Evolutionary conservation across 2,329 filamentous ascomycete species (phyloP).

Genomic region (Aureobasidium mangrovei): DNA sequence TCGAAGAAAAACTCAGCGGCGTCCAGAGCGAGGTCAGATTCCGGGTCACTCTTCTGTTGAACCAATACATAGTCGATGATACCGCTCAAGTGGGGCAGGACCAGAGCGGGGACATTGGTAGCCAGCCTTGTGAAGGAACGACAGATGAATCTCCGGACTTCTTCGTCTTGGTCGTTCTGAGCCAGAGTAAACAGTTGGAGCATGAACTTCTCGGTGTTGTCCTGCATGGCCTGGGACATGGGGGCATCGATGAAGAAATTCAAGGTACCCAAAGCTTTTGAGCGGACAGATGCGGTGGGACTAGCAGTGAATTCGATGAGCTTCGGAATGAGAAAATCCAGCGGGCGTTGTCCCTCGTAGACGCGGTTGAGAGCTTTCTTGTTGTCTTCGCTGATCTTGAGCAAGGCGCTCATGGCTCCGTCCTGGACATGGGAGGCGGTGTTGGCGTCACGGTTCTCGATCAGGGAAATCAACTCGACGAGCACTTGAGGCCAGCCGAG

Average conservation of each 20-base stretch:
- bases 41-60: constrained; percentile 73
- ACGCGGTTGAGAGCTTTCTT: constrained; percentile 76
- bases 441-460: constrained; percentile 63
- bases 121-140: constrained; percentile 87
- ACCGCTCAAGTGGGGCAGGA: constrained; percentile 76
- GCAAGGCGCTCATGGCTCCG: constrained; percentile 83
- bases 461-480: constrained; percentile 68
- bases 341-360: constrained; percentile 77
- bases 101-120: constrained; percentile 81
- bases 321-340: constrained; percentile 83
- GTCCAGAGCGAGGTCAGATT: constrained; percentile 84
- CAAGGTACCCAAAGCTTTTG: constrained; percentile 71
- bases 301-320: constrained; percentile 79
- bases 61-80: constrained; percentile 88
- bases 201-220: constrained; percentile 71
- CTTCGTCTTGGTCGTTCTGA: constrained; percentile 58
- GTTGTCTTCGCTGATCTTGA: constrained; percentile 97
- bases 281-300: constrained; percentile 65
- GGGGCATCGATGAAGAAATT: constrained; percentile 88
- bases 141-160: constrained; percentile 88
- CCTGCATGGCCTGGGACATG: constrained; percentile 59
- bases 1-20: constrained; percentile 97
- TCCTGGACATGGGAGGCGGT: constrained; percentile 69
- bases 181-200: constrained; percentile 76
- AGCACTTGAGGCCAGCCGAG: constrained; percentile 87